phyloP scores from a whole-genome alignment of 768 basidiomycete genomes.

The Pisolithus albus region DNA sequence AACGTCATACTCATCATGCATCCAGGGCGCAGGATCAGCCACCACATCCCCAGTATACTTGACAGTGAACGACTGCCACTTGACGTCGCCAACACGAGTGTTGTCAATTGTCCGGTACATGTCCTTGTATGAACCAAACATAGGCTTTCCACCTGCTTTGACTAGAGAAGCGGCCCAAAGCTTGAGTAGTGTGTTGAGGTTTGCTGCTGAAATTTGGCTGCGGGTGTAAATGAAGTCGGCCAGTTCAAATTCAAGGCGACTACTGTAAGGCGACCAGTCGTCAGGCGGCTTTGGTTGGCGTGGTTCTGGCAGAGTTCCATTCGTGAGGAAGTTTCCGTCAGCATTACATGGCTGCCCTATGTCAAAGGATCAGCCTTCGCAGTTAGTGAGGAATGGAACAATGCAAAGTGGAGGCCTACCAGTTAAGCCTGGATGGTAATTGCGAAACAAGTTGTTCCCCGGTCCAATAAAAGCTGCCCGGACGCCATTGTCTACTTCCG shows the following conservation, averaged over 20 bases:
- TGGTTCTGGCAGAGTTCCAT: no score
- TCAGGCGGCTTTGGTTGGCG: no score
- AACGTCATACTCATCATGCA: background rate
- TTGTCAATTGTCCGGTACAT: background rate
- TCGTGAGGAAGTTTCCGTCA: no score
- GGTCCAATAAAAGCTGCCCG: no score
- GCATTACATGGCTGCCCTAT: background rate
- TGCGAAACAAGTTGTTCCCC: no score
- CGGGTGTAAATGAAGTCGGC: no score
- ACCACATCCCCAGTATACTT: background rate
- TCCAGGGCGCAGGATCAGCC: background rate
- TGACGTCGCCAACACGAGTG: background rate
- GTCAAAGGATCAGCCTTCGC: background rate
- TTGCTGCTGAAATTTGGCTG: background rate
- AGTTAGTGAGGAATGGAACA: background rate
- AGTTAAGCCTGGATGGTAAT: no score
- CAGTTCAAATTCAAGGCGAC: background rate
- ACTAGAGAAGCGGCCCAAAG: background rate
- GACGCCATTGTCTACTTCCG: no score
- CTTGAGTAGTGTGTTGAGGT: background rate
- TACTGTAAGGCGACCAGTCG: no score
- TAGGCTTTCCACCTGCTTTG: background rate
- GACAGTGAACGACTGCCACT: background rate
- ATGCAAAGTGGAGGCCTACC: background rate
- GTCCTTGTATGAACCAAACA: background rate